These are phyloP conservation scores for Neofusicoccum sp. DNA, from an alignment of 2,329 filamentous ascomycete genomes.

Conservation along the genomic window DNA sequence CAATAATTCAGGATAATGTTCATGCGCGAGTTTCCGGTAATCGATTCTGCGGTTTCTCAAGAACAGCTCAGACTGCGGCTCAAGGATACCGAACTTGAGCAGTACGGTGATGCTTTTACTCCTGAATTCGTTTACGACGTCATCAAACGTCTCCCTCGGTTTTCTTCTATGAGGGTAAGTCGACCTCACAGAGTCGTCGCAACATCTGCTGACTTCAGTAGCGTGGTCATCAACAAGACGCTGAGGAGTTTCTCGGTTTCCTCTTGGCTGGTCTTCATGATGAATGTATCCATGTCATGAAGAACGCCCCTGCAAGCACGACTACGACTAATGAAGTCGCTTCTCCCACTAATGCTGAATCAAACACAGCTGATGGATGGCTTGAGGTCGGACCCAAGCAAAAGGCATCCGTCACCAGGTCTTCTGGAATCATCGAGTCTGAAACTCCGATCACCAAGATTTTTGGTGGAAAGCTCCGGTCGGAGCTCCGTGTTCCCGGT, in stretches of 20 bases:
- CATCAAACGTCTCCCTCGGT: constrained; percentile 82
- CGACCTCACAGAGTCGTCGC: background rate
- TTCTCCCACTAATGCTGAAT: constrained; percentile 48
- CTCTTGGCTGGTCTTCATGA: constrained; percentile 90
- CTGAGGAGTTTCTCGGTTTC: constrained; percentile 94
- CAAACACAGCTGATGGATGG: constrained; percentile 68
- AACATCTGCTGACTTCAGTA: constrained; percentile 42
- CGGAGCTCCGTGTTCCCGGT: constrained; percentile 83
- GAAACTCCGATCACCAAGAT: constrained; percentile 91
- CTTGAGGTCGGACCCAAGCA: constrained; percentile 93
- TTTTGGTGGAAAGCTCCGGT: constrained; percentile 88
- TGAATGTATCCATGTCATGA: constrained; percentile 81
- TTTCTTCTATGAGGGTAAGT: constrained; percentile 86
- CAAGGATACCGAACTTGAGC: constrained; percentile 81
- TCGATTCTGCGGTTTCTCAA: constrained; percentile 74
- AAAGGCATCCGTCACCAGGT: constrained; percentile 80
- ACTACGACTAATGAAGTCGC: constrained; percentile 31
- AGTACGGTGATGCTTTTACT: constrained; percentile 87
- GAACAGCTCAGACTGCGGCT: constrained; percentile 74
- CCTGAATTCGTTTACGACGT: constrained; percentile 96
- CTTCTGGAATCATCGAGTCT: constrained; percentile 71
- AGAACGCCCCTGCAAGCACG: constrained; percentile 46
- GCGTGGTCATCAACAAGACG: constrained; percentile 96
- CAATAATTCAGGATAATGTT: constrained; percentile 76
- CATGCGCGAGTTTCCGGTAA: constrained; percentile 85